A percentile compares a stretch with the other conserved stretches of the same genome.
phyloP scores from a whole-genome alignment of 768 basidiomycete genomes.

The Trichaptum fuscoviolaceum region DNA sequence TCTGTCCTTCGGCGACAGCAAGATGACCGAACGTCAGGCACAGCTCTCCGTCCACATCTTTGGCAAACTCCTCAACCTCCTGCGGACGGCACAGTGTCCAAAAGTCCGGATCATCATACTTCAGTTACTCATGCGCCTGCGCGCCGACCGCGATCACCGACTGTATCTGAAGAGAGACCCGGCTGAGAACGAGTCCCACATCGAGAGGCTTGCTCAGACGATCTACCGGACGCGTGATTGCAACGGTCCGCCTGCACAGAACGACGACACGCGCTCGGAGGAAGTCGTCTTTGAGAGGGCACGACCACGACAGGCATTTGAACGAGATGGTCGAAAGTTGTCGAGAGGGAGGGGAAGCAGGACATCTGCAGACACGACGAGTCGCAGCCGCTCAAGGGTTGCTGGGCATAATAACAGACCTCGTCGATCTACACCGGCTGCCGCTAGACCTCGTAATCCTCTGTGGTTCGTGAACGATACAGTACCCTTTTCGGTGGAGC shows the following conservation, averaged over 20 bases:
- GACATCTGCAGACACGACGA: conserved; percentile 41
- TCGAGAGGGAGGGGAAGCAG: conserved; percentile 48
- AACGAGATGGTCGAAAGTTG: conserved; percentile 44
- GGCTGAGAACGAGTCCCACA: conserved; percentile 54
- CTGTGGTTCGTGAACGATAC: conserved; percentile 70
- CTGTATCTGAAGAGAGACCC: conserved; percentile 59
- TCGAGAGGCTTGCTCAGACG: conserved; percentile 53
- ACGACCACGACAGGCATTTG: conserved; percentile 19
- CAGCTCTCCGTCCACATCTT: conserved; percentile 52
- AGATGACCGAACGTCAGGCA: conserved; percentile 41
- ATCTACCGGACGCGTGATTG: conserved; percentile 46
- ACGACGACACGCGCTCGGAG: conserved; percentile 14
- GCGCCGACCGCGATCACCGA: conserved; percentile 87
- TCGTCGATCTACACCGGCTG: conserved; percentile 16
- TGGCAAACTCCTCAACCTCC: conserved; percentile 42
- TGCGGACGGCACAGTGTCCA: conserved; percentile 41
- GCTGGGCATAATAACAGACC: conserved; percentile 22
- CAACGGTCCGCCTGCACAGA: conserved; percentile 8
- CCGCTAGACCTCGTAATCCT: conserved; percentile 36
- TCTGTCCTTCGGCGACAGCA: conserved; percentile 63
- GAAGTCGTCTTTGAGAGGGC: conserved; percentile 14
- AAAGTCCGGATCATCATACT: conserved; percentile 66
- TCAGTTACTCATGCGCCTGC: conserved; percentile 83
- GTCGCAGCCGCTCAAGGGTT: conserved; percentile 60
- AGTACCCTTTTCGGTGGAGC: conserved; percentile 49